phyloP scores from a whole-genome alignment of 1,139 yeast genomes.

The Spathaspora sp. region DNA sequence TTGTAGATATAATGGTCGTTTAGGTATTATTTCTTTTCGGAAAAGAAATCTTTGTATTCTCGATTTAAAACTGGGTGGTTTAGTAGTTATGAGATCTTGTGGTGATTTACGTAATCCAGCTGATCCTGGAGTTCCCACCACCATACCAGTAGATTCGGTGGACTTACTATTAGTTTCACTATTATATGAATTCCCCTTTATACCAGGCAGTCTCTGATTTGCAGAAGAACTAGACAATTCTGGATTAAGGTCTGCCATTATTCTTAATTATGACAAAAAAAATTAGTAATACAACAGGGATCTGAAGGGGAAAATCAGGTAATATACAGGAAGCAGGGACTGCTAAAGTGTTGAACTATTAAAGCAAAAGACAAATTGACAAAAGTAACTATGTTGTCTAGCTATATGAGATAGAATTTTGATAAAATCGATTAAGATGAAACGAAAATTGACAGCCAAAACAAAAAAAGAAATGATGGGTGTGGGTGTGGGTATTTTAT shows the following conservation, averaged over 20 bases:
- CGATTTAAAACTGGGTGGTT: constrained; percentile 34
- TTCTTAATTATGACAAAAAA: not conserved
- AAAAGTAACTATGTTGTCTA: no score
- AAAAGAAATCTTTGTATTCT: constrained; percentile 29
- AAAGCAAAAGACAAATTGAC: no score
- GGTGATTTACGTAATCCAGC: constrained; percentile 11
- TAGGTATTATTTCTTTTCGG: constrained; percentile 27
- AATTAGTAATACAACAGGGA: not conserved
- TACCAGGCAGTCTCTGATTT: not conserved
- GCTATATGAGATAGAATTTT: no score
- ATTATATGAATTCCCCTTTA: constrained; percentile 1
- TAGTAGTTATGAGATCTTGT: constrained; percentile 25
- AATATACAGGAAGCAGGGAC: no score
- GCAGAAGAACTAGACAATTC: not conserved
- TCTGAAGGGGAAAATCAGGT: not conserved
- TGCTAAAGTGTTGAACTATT: no score
- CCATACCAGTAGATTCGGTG: constrained; percentile 4
- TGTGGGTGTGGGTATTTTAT: not conserved
- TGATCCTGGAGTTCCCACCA: constrained; percentile 3
- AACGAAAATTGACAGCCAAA: no score
- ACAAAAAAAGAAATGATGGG: not conserved
- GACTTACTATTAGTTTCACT: constrained; percentile 4
- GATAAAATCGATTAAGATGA: no score
- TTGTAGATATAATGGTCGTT: constrained; percentile 35
- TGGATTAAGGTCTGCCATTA: not conserved